These are phyloP conservation scores for Scheffersomyces coipomensis DNA, from an alignment of 805 yeast genomes.

Conservation along the genomic window DNA sequence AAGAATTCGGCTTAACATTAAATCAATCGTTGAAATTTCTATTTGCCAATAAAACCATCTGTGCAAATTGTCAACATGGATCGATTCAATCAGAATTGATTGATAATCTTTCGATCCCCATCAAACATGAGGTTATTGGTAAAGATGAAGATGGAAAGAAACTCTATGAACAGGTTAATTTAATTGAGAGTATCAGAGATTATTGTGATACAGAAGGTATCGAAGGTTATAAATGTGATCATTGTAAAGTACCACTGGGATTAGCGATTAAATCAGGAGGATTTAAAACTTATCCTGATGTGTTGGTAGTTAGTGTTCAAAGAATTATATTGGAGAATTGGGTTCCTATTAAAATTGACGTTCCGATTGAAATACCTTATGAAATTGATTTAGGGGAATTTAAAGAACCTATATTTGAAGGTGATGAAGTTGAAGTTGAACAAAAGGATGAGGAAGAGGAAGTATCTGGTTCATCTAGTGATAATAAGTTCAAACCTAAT, in stretches of 20 bases:
- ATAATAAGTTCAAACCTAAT: slow-evolving; percentile 65
- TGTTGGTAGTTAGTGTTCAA: slow-evolving; percentile 68
- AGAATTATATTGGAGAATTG: slow-evolving; percentile 84
- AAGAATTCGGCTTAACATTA: slow-evolving; percentile 42
- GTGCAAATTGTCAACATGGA: slow-evolving; percentile 59
- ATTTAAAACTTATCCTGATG: slow-evolving; percentile 67
- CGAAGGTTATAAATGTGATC: slow-evolving; percentile 60
- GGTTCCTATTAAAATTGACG: slow-evolving; percentile 82
- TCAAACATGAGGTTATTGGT: slow-evolving; percentile 40
- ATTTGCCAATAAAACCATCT: slow-evolving; percentile 60
- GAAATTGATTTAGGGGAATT: slow-evolving; percentile 44
- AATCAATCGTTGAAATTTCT: slow-evolving; percentile 63
- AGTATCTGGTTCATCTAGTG: neutral
- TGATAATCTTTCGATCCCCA: slow-evolving; percentile 65
- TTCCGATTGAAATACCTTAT: slow-evolving; percentile 59
- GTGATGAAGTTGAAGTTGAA: slow-evolving; percentile 24
- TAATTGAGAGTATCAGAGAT: slow-evolving; percentile 48
- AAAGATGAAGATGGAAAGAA: slow-evolving; percentile 45
- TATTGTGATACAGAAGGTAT: slow-evolving; percentile 51
- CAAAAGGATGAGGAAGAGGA: slow-evolving; percentile 8
- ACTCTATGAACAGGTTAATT: slow-evolving; percentile 45
- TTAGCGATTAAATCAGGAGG: slow-evolving; percentile 43
- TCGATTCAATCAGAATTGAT: slow-evolving; percentile 53
- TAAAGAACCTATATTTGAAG: slow-evolving; percentile 39
- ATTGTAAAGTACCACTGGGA: slow-evolving; percentile 39